Evolutionary conservation across 2,329 filamentous ascomycete genomes (phyloP), one percentile per base, ranked within the genome.

Genomic region (Dothideomycetidae sp.): DNA sequence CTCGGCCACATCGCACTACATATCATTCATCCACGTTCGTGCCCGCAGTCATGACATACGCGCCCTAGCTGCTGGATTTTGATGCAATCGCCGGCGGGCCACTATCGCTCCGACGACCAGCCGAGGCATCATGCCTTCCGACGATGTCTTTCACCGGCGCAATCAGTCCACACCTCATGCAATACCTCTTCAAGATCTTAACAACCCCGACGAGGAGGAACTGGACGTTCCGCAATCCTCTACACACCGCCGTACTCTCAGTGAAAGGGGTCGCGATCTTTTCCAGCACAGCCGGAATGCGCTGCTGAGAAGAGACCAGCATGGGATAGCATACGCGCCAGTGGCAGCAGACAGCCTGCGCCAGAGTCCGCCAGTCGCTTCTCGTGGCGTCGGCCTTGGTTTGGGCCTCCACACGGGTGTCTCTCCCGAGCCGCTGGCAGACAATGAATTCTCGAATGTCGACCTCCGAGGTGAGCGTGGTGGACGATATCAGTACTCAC

Each of bases 151-250:
- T 42, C 59, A 64, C 49, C 58, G 63, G 41, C 58, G 63, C 44
- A 60, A 63, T 46, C 58, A 60, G 44, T 63, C 68, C 17, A 58
- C 61, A 41, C 62, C 66, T 42, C 70, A 71, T 50, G 77, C 78
- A 44, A 86, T 90, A 60, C 80, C 79, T 42, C 64, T 88, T 41
- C 76, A 76, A 56, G 71, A 64, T 48, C 57, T 66, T 42, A 56
- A 56, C 45, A 55, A 39, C 14, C 48, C 55, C 23, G 41, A 54
- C 33, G 48, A 53, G 31, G 44, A 52, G 17, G 42, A 47, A 7
- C 40, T 50, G 50, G 34, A 46, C 51, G 36, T 45, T 50, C 12
- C 46, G 49, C 12, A 44, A 47, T 33, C 49, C 50, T n/a, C n/a
- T 38, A 48, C 55, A 40, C 59, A 63, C 46, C 52, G 60, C 38